Evolutionary conservation across 371 early-diverging fungal genomes (phyloP).

Genomic region (Zopfochytrium polystomum): DNA sequence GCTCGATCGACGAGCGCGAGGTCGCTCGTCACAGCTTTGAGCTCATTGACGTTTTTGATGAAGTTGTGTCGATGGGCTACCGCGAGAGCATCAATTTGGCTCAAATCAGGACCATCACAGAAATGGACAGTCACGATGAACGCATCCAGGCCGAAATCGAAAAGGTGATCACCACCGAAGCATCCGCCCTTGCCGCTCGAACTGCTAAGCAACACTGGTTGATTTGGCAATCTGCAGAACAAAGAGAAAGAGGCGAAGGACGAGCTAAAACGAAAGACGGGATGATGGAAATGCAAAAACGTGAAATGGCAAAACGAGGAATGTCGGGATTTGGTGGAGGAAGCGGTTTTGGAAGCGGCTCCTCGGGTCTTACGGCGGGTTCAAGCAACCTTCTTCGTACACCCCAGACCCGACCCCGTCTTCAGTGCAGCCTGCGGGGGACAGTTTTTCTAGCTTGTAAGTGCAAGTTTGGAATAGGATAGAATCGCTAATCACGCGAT

Average conservation of each 20-base stretch:
- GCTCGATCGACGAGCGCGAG: slow-evolving; percentile 45
- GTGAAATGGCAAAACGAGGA: slow-evolving; percentile 78
- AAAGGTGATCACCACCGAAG: slow-evolving; percentile 65
- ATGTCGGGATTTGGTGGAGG: slow-evolving; percentile 37
- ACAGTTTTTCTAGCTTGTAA: no score
- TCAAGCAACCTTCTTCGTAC: no score
- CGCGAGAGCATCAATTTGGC: slow-evolving; percentile 77
- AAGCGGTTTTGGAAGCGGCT: slow-evolving; percentile 38
- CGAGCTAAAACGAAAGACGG: slow-evolving; percentile 89
- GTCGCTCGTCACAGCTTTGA: slow-evolving; percentile 75
- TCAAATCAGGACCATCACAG: slow-evolving; percentile 86
- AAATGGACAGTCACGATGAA: slow-evolving; percentile 97
- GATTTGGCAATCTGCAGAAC: slow-evolving; percentile 53
- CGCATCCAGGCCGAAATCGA: slow-evolving; percentile 93
- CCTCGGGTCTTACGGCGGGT: slow-evolving; percentile 17
- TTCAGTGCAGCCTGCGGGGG: no score
- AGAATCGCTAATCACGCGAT: no score
- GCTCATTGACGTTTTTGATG: slow-evolving; percentile 90
- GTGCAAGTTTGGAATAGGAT: no score
- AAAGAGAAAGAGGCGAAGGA: slow-evolving; percentile 97
- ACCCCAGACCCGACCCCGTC: no score
- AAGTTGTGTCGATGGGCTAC: slow-evolving; percentile 84
- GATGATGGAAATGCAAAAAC: slow-evolving; percentile 82
- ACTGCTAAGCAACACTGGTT: slow-evolving; percentile 1
- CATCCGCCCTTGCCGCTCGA: not conserved